phyloP scores from a whole-genome alignment of 805 yeast genomes.

The Metschnikowia santaceciliae region DNA sequence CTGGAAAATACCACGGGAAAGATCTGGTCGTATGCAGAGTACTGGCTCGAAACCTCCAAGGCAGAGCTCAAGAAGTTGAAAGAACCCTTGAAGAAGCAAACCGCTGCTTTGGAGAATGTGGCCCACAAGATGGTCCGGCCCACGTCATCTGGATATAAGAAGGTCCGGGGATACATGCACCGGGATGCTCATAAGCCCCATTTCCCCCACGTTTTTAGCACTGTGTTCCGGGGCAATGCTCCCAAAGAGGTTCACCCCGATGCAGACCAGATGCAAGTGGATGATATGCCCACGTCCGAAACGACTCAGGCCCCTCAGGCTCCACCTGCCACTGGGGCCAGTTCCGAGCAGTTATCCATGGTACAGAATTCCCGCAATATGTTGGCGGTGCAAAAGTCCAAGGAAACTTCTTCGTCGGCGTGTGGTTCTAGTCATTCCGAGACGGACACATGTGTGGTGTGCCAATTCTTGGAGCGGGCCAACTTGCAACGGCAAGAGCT shows the following conservation, averaged over 20 bases:
- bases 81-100: slow-evolving; percentile 1
- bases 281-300: neutral
- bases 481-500: neutral
- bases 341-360: slow-evolving; percentile 1
- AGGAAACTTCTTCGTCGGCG: neutral
- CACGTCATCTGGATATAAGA: neutral
- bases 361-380: neutral
- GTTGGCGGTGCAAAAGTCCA: neutral
- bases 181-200: neutral
- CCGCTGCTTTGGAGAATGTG: neutral
- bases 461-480: neutral
- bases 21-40: neutral
- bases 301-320: neutral
- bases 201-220: neutral
- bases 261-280: neutral
- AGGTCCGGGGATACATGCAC: slow-evolving; percentile 1
- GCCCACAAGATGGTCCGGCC: neutral
- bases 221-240: neutral
- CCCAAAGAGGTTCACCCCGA: neutral
- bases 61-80: slow-evolving; percentile 4
- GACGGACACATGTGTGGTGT: neutral
- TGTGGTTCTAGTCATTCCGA: neutral
- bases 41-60: neutral
- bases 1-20: neutral
- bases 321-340: slow-evolving; percentile 1